Base-by-base conservation (phyloP, 192 early-diverging fungal species). In the Allomyces arbusculus region DNA sequence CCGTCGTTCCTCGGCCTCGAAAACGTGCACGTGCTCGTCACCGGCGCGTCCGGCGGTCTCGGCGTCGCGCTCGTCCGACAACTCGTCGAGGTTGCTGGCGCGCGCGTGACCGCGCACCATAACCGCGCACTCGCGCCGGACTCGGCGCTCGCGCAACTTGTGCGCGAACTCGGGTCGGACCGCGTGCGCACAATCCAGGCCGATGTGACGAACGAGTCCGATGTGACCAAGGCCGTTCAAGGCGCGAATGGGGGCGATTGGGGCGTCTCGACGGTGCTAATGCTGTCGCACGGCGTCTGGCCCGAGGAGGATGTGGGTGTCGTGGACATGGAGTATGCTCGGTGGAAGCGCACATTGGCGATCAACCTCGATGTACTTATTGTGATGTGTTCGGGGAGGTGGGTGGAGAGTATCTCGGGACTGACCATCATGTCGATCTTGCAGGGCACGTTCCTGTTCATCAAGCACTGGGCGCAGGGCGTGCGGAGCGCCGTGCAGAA, bases 271-370 rank as follows among this genome's bases (percentile, higher is more conserved):
- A 58, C 50, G 1, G 69, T 74, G 12, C 68, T 84, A 50, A 69
- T 84, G 23, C 80, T 82, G 40, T 72, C 67, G 67, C 82, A 84
- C 61, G 82, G 82, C 43, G 75, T 84, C 66, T 82, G 80, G 77
- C 77, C 80, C 24, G 19, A 71, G 20, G 69, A 72, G 24, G 73
- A 76, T 28, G 69, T 79, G 11, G 44, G 64, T 20, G 69, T 84
- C 28, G 80, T 78, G 70, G 79, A 84, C 67, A 77, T 84, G 82
- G 43, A 69, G 2, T 68, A 78, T 23, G 68, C 75, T 16, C 73
- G 76, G 26, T 84, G 79, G 79, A 61, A 24, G 62, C 66, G 67
- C 61, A 84, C 79, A 1, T 50, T 84, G 14, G 67, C 50, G 24
- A 75, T 84, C 33, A 84, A 84, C 63, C 71, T 84, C 62, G 76